Base-by-base conservation (phyloP, 257 asterid genomes). In the Forsythia viridissima region DNA sequence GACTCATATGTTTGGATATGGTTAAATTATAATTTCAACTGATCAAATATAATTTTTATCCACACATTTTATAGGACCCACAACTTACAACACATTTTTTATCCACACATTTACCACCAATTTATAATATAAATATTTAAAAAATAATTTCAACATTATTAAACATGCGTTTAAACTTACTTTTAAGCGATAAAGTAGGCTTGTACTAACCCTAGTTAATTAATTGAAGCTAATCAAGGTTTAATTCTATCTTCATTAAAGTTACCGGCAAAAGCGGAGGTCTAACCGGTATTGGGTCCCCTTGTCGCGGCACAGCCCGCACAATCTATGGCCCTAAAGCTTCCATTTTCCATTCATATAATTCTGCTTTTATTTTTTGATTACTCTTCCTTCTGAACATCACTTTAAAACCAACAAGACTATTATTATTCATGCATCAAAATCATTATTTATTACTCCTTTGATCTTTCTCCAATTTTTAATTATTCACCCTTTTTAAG, bases 221-320 rank as follows among this genome's bases (percentile, higher is more conserved):
- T 46, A 30, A 57, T 59, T 70, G 20, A 48, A 59, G 12, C 69
- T 18, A 70, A 30, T 57, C 77, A 10, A 70, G 74, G 77, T 80
- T 55, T 4, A 18, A 8, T 13, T 46, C 18, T 46, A 13, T 46
- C 10, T 77, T 51, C 42, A 48, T 40, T 8, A 72, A 20, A 20
- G 76, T 43, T 30, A 77, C 78, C 85, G 71, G 84, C 84, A 79
- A 80, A 80, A 71, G 77, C 82, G 84, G 84, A 78, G 74, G 82
- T 74, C 69, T 71, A 15, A 65, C 86, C 83, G 82, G 85, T 86
- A 76, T 1, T 77, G 89, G 87, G 91, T 44, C 87, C 87, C 84
- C 38, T 55, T 81, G 87, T 81, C 85, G 66, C 72, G 39, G 75
- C 82, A 80, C 76, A 63, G 52, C 44, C 87, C 55, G 75, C 88